Conservation (phyloP, 225 moss, liverwort and hornwort species). For the Anthoceros angustus region DNA sequence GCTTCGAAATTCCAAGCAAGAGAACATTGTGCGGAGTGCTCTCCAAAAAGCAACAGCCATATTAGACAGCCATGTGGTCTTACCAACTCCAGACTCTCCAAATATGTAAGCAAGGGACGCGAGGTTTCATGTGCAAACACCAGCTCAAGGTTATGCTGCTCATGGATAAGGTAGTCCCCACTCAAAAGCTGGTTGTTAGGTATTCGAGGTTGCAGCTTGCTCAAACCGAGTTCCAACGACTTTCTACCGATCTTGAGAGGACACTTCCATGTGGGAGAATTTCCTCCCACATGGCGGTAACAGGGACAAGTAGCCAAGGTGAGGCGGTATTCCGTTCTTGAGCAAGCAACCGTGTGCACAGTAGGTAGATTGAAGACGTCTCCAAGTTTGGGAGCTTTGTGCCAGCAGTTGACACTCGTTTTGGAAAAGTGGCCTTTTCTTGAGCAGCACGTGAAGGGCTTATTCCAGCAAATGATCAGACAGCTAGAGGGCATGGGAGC, state of each 20-base stretch:
- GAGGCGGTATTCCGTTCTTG: background rate
- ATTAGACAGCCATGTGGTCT: background rate
- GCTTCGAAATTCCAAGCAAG: background rate
- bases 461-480: background rate
- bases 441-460: background rate
- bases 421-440: background rate
- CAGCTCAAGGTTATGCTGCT: background rate
- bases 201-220: background rate
- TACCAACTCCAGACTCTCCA: constrained; percentile 1
- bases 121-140: constrained; percentile 2
- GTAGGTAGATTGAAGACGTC: background rate
- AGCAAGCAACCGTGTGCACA: background rate
- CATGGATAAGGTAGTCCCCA: background rate
- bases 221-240: background rate
- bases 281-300: background rate
- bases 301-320: background rate
- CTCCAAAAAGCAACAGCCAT: background rate
- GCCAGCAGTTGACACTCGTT: background rate
- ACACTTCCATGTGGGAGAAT: background rate
- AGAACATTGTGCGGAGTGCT: background rate
- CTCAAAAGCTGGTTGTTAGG: background rate
- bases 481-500: background rate
- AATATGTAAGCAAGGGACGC: background rate
- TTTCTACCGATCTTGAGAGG: background rate
- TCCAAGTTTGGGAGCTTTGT: background rate